Conservation (phyloP, 2,329 filamentous ascomycete genomes). For the Colletotrichum cuscutae region DNA sequence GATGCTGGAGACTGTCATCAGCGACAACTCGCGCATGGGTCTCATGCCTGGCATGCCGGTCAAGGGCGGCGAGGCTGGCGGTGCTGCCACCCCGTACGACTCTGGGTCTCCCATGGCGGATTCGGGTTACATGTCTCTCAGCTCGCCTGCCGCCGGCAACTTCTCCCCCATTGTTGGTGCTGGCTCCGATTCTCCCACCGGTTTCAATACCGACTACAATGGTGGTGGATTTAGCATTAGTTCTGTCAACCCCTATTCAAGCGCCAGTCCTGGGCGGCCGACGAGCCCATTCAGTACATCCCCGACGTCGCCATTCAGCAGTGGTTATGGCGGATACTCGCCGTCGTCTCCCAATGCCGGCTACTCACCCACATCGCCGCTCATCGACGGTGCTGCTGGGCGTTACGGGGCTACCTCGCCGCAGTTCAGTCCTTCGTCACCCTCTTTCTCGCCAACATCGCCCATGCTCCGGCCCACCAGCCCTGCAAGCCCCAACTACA, state of each 20-base stretch:
- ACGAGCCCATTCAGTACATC: conserved; percentile 83
- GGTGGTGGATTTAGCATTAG: conserved; percentile 57
- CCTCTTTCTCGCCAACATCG: conserved; percentile 72
- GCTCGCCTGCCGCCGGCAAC: conserved; percentile 68
- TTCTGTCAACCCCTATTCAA: conserved; percentile 72
- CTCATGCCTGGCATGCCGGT: conserved; percentile 82
- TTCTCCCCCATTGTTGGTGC: conserved; percentile 83
- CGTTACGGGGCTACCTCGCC: conserved; percentile 66
- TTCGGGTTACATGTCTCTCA: conserved; percentile 72
- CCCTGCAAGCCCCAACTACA: conserved; percentile 70
- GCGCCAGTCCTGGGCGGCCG: conserved; percentile 68
- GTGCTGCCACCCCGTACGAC: conserved; percentile 95
- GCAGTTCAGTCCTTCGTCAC: conserved; percentile 71
- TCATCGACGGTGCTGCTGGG: conserved; percentile 63
- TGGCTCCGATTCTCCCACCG: conserved; percentile 76
- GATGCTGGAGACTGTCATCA: conserved; percentile 95
- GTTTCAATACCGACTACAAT: conserved; percentile 72
- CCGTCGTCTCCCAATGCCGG: conserved; percentile 79
- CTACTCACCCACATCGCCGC: conserved; percentile 82
- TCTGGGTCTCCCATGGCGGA: conserved; percentile 83
- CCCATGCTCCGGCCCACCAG: conserved; percentile 66
- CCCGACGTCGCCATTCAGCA: conserved; percentile 70
- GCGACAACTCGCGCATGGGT: conserved; percentile 88
- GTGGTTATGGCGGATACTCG: conserved; percentile 72
- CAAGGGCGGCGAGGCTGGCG: conserved; percentile 80